Evolutionary conservation across 1,139 yeast species (phyloP), one percentile per base, ranked within the genome.

Genomic region (Keqinozyma sinolaborantium): DNA sequence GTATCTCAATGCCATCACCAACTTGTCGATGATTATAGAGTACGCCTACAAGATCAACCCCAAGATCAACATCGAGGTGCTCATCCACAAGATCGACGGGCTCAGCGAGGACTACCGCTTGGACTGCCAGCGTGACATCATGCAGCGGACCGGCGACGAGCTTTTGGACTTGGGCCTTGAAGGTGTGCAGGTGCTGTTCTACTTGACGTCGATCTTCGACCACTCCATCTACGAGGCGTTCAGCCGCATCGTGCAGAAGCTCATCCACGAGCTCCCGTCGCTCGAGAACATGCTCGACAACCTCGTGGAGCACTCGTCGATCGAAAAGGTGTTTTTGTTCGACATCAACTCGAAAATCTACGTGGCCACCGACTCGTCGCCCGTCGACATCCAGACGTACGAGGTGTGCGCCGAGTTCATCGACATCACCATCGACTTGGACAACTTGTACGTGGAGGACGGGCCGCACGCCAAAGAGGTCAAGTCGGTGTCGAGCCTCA

Each of bases 401-500:
- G 97, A 92, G 56, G 95, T 90, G 2, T 92, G 98, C 58, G 95
- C 97, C 1, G 98, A 92, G 51, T 92, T 90, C 50, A 90, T 92
- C 33, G 98, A 92, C 55, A 94, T 92, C 13, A 83, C 97, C 3
- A 82, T 88, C 24, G 97, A 92, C 51, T 63, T 92, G 40, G 94
- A 87, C 46, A 84, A 83, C 33, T 56, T 83, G 30, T 83, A 83
- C 46, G 75, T 79, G 39, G 70, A 68, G 32, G 56, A 52, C 29
- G 56, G 50, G 7, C 35, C 34, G 15, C 31, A 33, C 27, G 28
- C 47, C 5, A 59, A 53, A 32, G 69, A 73, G 32, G 58, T 83
- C 32, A 80, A 76, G 50, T 82, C 92, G 37, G 74, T 82, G 3
- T 83, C 95, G 21, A 77, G 73, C 42, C 65, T 92, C 37, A 84